Base-by-base conservation (phyloP, 768 basidiomycete genomes). In the Mycena belliarum region DNA sequence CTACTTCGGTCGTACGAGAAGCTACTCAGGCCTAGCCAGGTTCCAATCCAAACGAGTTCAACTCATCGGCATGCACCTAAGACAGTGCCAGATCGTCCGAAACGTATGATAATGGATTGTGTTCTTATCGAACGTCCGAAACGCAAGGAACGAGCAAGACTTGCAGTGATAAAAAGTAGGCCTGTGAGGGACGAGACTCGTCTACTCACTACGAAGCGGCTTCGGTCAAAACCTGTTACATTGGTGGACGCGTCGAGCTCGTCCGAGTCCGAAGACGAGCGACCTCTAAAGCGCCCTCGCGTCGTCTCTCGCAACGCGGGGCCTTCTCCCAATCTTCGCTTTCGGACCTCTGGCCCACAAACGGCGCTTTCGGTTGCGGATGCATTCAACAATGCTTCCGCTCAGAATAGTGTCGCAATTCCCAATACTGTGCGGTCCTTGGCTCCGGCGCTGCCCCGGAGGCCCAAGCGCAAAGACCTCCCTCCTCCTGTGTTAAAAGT, bases 381-480 rank as follows among this genome's bases (percentile, higher is more conserved):
- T 26, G 62, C 62, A 7, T 53, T 56, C 42, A 63, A 63, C 25
- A 52, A 38, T 29, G 62, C 62, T 8, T 52, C 40, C 11, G 44
- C 15, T 32, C 58, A 54, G 52, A 63, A 63, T 43, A 43, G 47
- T 26, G 44, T 8, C 26, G 8, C 51, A 23, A 46, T 28, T 7
- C 32, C 37, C 40, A 50, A 40, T 8, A n/a, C 47, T 35, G 29
- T 43, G 2, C 28, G 32, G 1, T 29, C 25, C 18, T 1, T 21
- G 46, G 41, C 35, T 3, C 26, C 49, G 15, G 26, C 32, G 23
- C 20, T 46, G 24, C 37, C 49, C 12, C 49, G 42, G 25, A 20
- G 18, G 35, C 35, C 24, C 7, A 57, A 40, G 40, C 55, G 41
- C 16, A 50, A 45, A 8, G 43, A 10, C 16, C 28, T n/a, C 20